phyloP scores from a whole-genome alignment of 805 yeast species.

The Spencermartinsiella europaea region DNA sequence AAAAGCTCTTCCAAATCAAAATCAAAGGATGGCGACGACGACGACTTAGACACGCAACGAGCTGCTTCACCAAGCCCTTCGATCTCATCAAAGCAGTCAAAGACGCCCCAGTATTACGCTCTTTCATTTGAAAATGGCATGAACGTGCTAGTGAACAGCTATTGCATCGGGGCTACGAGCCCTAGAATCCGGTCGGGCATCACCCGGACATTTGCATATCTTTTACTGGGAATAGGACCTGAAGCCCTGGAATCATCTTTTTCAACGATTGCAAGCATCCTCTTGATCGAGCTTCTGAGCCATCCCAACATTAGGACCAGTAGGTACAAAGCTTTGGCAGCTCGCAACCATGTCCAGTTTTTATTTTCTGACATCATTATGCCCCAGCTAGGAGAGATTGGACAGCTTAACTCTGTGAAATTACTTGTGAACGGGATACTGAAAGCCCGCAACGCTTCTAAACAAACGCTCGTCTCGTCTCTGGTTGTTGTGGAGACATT shows the following conservation, averaged over 20 bases:
- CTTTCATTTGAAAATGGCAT: slow-evolving; percentile 23
- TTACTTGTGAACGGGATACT: slow-evolving; percentile 21
- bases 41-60: slow-evolving; percentile 6
- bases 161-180: slow-evolving; percentile 18
- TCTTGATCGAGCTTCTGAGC: slow-evolving; percentile 20
- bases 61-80: slow-evolving; percentile 10
- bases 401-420: slow-evolving; percentile 24
- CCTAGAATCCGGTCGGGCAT: slow-evolving; percentile 24
- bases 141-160: slow-evolving; percentile 17
- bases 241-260: slow-evolving; percentile 22
- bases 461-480: slow-evolving; percentile 21
- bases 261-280: slow-evolving; percentile 16
- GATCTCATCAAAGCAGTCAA: slow-evolving; percentile 12
- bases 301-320: slow-evolving; percentile 13
- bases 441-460: slow-evolving; percentile 21
- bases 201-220: slow-evolving; percentile 21
- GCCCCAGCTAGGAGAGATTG: slow-evolving; percentile 27
- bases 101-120: slow-evolving; percentile 14
- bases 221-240: slow-evolving; percentile 17
- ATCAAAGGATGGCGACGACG: slow-evolving; percentile 16
- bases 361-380: slow-evolving; percentile 26
- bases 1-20: slow-evolving; percentile 4
- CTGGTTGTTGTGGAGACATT: slow-evolving; percentile 21
- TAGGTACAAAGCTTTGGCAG: slow-evolving; percentile 17
- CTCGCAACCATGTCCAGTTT: slow-evolving; percentile 23